Evolutionary conservation across 345 rosid genomes (phyloP).

Genomic region (Zanthoxylum bungeanum): DNA sequence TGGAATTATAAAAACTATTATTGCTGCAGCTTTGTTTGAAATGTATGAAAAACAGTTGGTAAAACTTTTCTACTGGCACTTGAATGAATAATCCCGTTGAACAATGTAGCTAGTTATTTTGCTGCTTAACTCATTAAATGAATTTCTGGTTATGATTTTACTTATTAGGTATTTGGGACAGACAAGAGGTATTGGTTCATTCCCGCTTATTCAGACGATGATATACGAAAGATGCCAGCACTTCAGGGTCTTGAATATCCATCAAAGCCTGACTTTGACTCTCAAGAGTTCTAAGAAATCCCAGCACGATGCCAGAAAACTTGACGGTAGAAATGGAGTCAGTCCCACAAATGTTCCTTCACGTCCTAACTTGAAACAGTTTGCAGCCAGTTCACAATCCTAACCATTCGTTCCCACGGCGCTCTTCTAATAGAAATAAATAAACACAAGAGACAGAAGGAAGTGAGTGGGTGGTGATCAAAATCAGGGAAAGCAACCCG

Average conservation of each 20-base stretch:
- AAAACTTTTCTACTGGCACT: not conserved
- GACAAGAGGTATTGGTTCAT: constrained; percentile 78
- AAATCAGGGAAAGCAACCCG: not conserved
- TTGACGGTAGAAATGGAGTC: constrained; percentile 20
- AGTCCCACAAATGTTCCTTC: not conserved
- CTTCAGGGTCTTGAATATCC: constrained; percentile 96
- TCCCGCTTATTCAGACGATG: constrained; percentile 86
- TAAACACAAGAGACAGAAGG: constrained; percentile 8
- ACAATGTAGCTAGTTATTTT: not conserved
- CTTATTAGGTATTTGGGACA: constrained; percentile 78
- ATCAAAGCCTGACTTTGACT: constrained; percentile 72
- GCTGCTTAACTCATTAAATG: no score
- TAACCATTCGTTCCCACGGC: constrained; percentile 19
- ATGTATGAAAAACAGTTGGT: not conserved
- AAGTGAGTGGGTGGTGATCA: not conserved
- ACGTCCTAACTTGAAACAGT: constrained; percentile 17
- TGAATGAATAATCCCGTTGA: not conserved
- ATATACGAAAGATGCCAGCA: constrained; percentile 73
- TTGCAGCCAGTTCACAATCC: constrained; percentile 18
- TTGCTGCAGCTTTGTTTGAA: not conserved
- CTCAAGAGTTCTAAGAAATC: constrained; percentile 55
- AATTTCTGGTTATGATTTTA: constrained; percentile 2
- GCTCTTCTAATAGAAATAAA: constrained; percentile 11
- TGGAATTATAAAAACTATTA: not conserved
- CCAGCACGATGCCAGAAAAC: constrained; percentile 1